Base-by-base conservation (phyloP, 768 basidiomycete species). In the Neoboletus brunneissimus region DNA sequence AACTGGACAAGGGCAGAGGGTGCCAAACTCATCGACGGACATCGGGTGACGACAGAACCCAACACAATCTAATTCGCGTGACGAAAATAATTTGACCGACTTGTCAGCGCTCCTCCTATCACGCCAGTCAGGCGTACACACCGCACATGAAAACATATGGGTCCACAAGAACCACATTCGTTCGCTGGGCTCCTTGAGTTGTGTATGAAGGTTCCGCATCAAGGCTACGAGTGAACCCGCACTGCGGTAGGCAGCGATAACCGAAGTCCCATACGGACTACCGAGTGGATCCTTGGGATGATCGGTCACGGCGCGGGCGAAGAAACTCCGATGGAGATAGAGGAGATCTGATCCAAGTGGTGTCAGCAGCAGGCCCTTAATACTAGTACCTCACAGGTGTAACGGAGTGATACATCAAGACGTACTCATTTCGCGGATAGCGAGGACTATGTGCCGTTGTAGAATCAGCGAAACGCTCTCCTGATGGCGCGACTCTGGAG, bases 11-110 rank as follows among this genome's bases (percentile, higher is more conserved):
- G 78, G 5, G 87, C 88, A 23, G 87, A 89, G 18, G 86, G 85
- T 22, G 87, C 88, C 57, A 89, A 71, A 62, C 86, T 87, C 82
- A 89, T 87, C 18, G 88, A 89, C 12, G 88, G 87, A 70, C 87
- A 89, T 49, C 87, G 78, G 18, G 88, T 89, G 12, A 89, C 87
- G 35, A 89, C 87, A 22, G 87, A 86, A 35, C 87, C 87, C 46
- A 89, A 72, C 49, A 89, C 77, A 59, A 89, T 88, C 85, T 66
- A 47, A 38, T 55, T 58, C 48, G 27, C 23, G 35, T 50, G 49
- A 42, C 16, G 41, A 47, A 43, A 46, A 41, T 38, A 53, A 55
- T 57, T 60, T 37, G 56, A 46, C 49, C 32, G 13, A 10, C 29
- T 34, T 27, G 58, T 71, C 45, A 69, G 63, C 34, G 32, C 37